These are phyloP conservation scores for Aciculoconidium aculeatum DNA, from an alignment of 805 yeast species.

Conservation along the genomic window DNA sequence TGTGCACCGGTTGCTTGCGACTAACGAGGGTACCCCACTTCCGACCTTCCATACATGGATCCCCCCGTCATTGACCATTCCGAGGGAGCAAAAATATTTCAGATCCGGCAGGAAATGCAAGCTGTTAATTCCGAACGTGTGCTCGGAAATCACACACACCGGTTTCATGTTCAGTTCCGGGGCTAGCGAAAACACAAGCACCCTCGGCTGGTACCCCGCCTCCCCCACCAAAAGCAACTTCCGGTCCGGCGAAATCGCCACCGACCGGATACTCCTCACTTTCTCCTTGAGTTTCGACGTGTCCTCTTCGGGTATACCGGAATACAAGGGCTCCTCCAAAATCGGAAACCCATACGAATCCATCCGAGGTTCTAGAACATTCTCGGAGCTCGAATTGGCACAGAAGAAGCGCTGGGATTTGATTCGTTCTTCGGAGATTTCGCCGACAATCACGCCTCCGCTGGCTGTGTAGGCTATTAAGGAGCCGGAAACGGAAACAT, in stretches of 20 bases:
- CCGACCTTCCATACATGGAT: conserved; percentile 53
- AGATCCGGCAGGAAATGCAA: conserved; percentile 58
- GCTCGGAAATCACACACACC: conserved; percentile 51
- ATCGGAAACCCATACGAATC: conserved; percentile 35
- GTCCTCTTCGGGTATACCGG: conserved; percentile 10
- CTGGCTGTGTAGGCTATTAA: conserved; percentile 51
- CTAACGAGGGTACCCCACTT: conserved; percentile 15
- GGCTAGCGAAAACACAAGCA: conserved; percentile 54
- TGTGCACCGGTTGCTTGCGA: conserved; percentile 60
- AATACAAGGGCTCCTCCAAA: conserved; percentile 21
- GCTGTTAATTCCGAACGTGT: conserved; percentile 55
- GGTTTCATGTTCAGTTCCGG: conserved; percentile 44
- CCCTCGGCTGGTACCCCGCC: conserved; percentile 61
- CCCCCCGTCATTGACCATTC: conserved; percentile 65
- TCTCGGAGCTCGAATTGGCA: conserved; percentile 29
- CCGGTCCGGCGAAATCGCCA: conserved; percentile 54
- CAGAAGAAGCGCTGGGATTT: conserved; percentile 45
- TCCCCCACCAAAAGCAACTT: conserved; percentile 64
- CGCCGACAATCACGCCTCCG: conserved; percentile 53
- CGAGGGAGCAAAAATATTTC: conserved; percentile 51
- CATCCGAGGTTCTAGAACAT: conserved; percentile 8
- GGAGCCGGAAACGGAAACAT: conserved; percentile 34
- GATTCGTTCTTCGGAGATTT: conserved; percentile 16
- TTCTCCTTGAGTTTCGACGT: conserved; percentile 30
- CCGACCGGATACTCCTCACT: conserved; percentile 48